Evolutionary conservation across 2,329 filamentous ascomycete genomes (phyloP).

Genomic region (Diplodia corticola): DNA sequence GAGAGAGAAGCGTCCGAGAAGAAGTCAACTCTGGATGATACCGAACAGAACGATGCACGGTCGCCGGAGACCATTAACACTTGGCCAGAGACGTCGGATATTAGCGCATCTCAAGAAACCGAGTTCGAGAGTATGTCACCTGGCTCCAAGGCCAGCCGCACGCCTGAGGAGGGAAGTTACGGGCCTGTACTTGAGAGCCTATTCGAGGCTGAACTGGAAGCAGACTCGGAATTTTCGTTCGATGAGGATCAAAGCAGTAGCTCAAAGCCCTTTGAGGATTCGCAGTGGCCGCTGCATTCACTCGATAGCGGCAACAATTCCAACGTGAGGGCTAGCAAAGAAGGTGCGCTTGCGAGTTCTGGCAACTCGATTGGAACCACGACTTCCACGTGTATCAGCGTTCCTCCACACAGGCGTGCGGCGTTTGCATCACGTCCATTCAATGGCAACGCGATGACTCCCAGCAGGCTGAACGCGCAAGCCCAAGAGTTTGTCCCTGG

Average conservation of each 20-base stretch:
- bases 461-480: slow-evolving; percentile 12
- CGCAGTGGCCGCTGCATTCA: neutral
- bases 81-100: neutral
- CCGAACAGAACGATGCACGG: neutral
- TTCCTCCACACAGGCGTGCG: neutral
- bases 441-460: neutral
- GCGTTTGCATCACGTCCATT: too few species aligned
- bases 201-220: neutral
- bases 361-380: neutral
- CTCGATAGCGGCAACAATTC: neutral
- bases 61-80: neutral
- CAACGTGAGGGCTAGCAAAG: neutral
- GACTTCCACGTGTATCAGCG: neutral
- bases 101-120: neutral
- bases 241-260: neutral
- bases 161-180: neutral
- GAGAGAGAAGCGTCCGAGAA: neutral
- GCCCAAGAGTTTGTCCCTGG: slow-evolving; percentile 20
- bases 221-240: neutral
- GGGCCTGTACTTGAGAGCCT: neutral
- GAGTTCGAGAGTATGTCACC: neutral
- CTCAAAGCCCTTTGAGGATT: neutral
- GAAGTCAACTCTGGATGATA: neutral
- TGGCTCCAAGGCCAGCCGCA: too few species aligned
- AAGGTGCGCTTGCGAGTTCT: neutral